Evolutionary conservation across 129 eudicot species (phyloP), one percentile per base, ranked within the genome.

Genomic region (Arctium lappa): DNA sequence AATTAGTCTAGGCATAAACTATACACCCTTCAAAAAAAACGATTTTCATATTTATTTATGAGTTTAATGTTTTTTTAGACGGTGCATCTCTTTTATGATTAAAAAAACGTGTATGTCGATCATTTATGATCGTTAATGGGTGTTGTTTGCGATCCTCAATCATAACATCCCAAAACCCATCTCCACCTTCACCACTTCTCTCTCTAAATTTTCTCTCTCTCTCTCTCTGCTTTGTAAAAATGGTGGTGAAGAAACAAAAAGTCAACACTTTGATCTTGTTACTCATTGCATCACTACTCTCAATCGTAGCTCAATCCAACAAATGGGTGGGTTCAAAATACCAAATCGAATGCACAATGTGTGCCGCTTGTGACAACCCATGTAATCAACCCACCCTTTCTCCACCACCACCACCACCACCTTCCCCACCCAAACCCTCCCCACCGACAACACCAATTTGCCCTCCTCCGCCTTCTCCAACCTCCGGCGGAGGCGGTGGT

Each of bases 311-410:
- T 34, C 5, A 82, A 50, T 79, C 90, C 22, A 84, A 75, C 63
- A 44, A 89, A 74, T 91, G 95, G 95, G 86, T 66, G 30, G 95
- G 93, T 16, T 91, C 98, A 0, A 93, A 93, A 79, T 93, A 91
- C 87, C 91, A 91, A 81, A 87, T 93, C 70, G 90, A 91, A 85
- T 93, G 98, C 80, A 93, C 98, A 87, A 89, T 93, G 98, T 93
- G 98, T 85, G 82, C 92, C 1, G 97, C 94, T 0, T 93, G 98
- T 86, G 98, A 93, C 87, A 91, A 91, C 85, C 98, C 98, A 37
- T 93, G 98, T 82, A 84, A 63, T 88, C 85, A 82, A 22, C 78
- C 89, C 85, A 76, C 89, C 2, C 75, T 87, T 6, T 81, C 94
- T 0, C 91, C 94, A 30, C 88, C 92, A 18, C 87, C 94, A 7